Evolutionary conservation across 805 yeast species (phyloP), one percentile per base, ranked within the genome.

Genomic region (Wickerhamomyces bovis): DNA sequence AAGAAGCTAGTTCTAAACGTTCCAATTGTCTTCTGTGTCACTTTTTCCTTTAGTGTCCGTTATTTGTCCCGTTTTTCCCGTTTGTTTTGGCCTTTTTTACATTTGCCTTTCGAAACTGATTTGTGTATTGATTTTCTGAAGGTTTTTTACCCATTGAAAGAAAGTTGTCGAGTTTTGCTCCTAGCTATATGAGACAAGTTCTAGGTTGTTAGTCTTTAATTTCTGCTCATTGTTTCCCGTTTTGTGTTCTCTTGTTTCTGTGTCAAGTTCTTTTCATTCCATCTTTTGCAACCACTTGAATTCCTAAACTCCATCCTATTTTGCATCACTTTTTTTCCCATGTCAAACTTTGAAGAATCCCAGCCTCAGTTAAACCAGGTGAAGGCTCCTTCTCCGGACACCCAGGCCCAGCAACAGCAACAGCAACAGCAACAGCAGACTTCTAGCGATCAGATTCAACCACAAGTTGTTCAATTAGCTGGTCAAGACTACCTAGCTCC

Each of bases 401-500:
- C 8, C 13, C 31, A 28, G n/a, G 31, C n/a, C 11, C 31, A 28
- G 16, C 41, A 22, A 23, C 41, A 39, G 30, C 41, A 38, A n/a
- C 41, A 38, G 41, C 41, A 38, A 16, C 28, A 22, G 13, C 42
- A n/a, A 11, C 22, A 26, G 12, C 43, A 28, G 18, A 16, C 19
- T 18, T 35, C 43, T 3, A 13, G 35, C 13, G 44, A 41, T 19
- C 47, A 45, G n/a, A 31, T 43, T 19, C 52, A 42, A 25, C 43
- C 50, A 33, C 58, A 49, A 38, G 55, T 54, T 40, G 58, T 55
- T 21, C 61, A 55, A 43, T 43, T 55, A n/a, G 55, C 55, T 3
- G 55, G 54, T n/a, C 60, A 51, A 43, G 63, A 58, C 22, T 57
- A 49, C 42, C 40, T 58, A 19, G 45, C 55, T 1, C 60, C 58